phyloP scores from a whole-genome alignment of 2,329 filamentous ascomycete genomes.

The Colletotrichum sp. region DNA sequence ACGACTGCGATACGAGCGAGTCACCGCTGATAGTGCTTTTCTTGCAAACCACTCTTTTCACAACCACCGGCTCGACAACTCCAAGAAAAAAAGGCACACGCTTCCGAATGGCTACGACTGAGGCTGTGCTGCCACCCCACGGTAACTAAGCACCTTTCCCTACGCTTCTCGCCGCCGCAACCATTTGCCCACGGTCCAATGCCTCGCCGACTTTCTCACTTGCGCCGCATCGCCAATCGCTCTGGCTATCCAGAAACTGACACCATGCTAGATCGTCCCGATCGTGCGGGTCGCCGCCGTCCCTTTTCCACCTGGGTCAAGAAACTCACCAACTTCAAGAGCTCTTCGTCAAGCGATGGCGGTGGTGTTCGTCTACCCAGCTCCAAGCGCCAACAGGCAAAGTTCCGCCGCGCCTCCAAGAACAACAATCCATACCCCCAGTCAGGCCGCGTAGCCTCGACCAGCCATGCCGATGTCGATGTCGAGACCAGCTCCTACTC shows the following conservation, averaged over 20 bases:
- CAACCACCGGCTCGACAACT: background rate
- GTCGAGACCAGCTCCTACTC: conserved; percentile 51
- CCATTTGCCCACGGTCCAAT: background rate
- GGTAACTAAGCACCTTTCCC: conserved; percentile 17
- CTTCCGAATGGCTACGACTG: conserved; percentile 26
- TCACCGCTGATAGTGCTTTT: background rate
- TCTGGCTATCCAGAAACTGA: conserved; percentile 31
- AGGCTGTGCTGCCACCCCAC: conserved; percentile 23
- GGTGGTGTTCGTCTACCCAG: conserved; percentile 32
- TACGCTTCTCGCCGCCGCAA: background rate
- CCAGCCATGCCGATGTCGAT: conserved; percentile 25
- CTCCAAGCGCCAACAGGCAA: conserved; percentile 46
- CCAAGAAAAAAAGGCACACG: background rate
- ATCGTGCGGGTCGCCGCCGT: conserved; percentile 69
- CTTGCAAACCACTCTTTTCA: background rate
- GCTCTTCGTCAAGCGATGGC: conserved; percentile 62
- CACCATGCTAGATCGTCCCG: conserved; percentile 65
- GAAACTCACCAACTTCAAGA: conserved; percentile 87
- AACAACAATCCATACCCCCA: conserved; percentile 94
- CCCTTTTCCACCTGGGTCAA: conserved; percentile 96
- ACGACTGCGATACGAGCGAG: background rate
- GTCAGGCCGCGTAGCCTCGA: conserved; percentile 64
- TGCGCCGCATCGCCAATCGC: conserved; percentile 18
- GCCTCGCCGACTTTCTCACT: background rate
- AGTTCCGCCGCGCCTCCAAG: conserved; percentile 53